A percentile compares a stretch with the other conserved stretches of the same genome.
Conservation (phyloP, 2,329 filamentous ascomycete species). For the Ophiostoma himal-ulmi region DNA sequence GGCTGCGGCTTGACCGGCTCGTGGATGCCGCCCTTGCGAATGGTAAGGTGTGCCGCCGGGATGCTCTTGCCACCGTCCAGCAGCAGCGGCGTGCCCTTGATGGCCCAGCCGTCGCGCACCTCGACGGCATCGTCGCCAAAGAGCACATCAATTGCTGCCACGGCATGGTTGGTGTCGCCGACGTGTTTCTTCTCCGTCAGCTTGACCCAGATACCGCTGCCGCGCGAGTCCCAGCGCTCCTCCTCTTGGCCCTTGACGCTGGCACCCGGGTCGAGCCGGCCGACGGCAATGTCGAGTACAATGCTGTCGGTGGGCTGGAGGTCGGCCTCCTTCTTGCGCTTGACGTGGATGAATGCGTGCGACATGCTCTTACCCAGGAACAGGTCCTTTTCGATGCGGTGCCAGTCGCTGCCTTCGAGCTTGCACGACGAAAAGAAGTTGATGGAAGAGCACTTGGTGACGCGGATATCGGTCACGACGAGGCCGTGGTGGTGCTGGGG, state of each 20-base stretch:
- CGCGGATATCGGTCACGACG: slow-evolving; percentile 78
- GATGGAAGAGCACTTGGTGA: slow-evolving; percentile 67
- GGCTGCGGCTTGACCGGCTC: slow-evolving; percentile 64
- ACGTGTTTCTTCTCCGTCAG: slow-evolving; percentile 65
- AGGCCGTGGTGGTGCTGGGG: slow-evolving; percentile 78
- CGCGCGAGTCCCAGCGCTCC: slow-evolving; percentile 70
- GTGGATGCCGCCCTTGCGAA: slow-evolving; percentile 64
- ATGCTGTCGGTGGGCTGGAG: slow-evolving; percentile 68
- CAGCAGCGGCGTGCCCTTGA: slow-evolving; percentile 67
- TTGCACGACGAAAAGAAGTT: slow-evolving; percentile 72
- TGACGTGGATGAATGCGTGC: slow-evolving; percentile 74
- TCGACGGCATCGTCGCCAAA: slow-evolving; percentile 91
- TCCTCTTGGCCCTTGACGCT: slow-evolving; percentile 48
- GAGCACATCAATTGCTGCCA: slow-evolving; percentile 79
- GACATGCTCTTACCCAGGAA: slow-evolving; percentile 71
- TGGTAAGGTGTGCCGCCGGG: slow-evolving; percentile 67
- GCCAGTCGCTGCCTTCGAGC: slow-evolving; percentile 66
- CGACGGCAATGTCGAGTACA: slow-evolving; percentile 71
- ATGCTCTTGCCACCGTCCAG: slow-evolving; percentile 57
- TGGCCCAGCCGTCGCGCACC: slow-evolving; percentile 75
- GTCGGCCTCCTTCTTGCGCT: slow-evolving; percentile 81
- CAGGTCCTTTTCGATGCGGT: slow-evolving; percentile 82
- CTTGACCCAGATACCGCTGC: slow-evolving; percentile 76
- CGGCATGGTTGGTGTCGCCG: slow-evolving; percentile 65
- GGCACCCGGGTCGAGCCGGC: slow-evolving; percentile 59